Conservation (phyloP, 352 stramenopile genomes). For the Globisporangium canariense region DNA sequence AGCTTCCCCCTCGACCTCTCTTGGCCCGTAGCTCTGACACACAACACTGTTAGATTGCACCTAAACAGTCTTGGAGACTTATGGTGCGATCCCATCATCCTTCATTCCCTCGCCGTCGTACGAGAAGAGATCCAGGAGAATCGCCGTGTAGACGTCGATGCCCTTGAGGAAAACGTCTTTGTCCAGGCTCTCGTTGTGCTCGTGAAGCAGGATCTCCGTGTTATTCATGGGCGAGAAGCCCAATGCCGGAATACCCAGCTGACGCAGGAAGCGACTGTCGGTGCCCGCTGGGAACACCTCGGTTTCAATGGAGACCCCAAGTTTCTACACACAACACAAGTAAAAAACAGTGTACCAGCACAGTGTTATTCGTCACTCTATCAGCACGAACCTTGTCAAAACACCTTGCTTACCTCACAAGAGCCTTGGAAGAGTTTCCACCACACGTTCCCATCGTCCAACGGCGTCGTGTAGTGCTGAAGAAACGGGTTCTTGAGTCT, state of each 20-base stretch:
- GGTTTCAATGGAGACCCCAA: constrained; percentile 49
- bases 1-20: no score
- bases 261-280: constrained; percentile 90
- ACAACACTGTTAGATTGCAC: no score
- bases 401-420: constrained; percentile 13
- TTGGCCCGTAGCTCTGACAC: no score
- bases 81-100: no score
- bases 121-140: constrained; percentile 39
- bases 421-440: constrained; percentile 37
- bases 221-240: constrained; percentile 93
- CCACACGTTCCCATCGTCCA: constrained; percentile 41
- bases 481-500: constrained; percentile 26
- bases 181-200: constrained; percentile 94
- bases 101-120: no score
- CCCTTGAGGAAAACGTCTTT: constrained; percentile 89
- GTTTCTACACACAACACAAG: no score
- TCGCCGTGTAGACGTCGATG: constrained; percentile 77
- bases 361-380: no score
- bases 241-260: constrained; percentile 86
- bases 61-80: no score
- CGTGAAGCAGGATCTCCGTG: constrained; percentile 92
- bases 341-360: no score
- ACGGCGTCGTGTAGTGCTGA: constrained; percentile 52
- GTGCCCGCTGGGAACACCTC: constrained; percentile 94
- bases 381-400: no score